Base-by-base conservation (phyloP, 768 basidiomycete species). In the Termitomyces sp. region DNA sequence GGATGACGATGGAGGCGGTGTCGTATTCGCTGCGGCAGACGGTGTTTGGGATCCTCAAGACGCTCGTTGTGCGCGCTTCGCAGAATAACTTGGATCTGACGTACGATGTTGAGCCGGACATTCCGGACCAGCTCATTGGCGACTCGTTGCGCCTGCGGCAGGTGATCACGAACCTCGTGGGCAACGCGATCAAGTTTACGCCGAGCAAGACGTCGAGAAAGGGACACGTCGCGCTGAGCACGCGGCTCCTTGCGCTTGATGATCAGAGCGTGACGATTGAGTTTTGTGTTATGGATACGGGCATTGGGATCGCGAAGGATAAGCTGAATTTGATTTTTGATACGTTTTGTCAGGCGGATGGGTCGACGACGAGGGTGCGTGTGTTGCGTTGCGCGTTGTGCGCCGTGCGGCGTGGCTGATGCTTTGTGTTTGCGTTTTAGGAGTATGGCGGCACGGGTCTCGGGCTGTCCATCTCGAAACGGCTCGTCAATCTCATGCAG, bases 1-100 rank as follows among this genome's bases (percentile, higher is more conserved):
- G 96, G 13, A 99, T 99, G 97, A 98, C 94, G 2, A 97, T 99
- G 90, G 97, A 99, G 74, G 88, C 92, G 30, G 96, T 98, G n/a
- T 89, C 95, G 2, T 99, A 96, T 74, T 98, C 95, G 10, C 81
- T 98, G 30, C 90, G 97, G n/a, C 88, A 94, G 64, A 96, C 93
- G 3, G 93, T 98, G 43, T 98, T 98, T 66, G 93, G 94, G 30
- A 97, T 98, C 60, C 83, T 98, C 68, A 99, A 99, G 76, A 98
- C 96, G 0, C 83, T 99, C 57, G 95, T 98, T 65, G 94, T 98
- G 52, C 94, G 95, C 47, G 97, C 96, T 2, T 92, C 94, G 0
- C 95, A 98, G 72, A 95, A 94, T 73, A 92, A 95, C 65, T 79
- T 99, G 58, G 95, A 98, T 70, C 81, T 99, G 53, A 95, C 94